Evolutionary conservation across 495 filamentous ascomycete species (phyloP).

Genomic region (Aspergillus nanangensis): DNA sequence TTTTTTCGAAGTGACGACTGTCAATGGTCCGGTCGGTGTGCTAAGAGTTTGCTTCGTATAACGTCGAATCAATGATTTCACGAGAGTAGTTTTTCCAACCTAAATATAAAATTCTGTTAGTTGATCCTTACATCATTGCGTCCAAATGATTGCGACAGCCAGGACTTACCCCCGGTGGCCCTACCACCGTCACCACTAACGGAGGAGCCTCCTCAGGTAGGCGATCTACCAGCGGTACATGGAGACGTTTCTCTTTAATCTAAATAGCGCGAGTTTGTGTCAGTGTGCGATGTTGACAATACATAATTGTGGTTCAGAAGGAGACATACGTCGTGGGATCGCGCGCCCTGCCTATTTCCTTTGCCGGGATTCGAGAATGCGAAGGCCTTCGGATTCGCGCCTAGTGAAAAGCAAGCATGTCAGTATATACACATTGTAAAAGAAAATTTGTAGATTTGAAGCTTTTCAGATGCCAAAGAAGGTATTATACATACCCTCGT

Average conservation of each 20-base stretch:
- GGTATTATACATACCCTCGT: conserved; percentile 38
- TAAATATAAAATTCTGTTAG: conserved; percentile 11
- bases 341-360: conserved; percentile 74
- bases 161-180: conserved; percentile 77
- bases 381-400: conserved; percentile 88
- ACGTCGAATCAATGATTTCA: conserved; percentile 88
- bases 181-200: conserved; percentile 85
- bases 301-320: neutral
- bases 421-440: conserved; percentile 12
- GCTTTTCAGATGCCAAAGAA: too few species aligned
- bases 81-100: conserved; percentile 69
- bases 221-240: conserved; percentile 93
- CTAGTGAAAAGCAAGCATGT: conserved; percentile 31
- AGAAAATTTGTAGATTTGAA: neutral
- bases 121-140: conserved; percentile 6
- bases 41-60: conserved; percentile 95
- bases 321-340: conserved; percentile 79
- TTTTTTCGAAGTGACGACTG: conserved; percentile 89
- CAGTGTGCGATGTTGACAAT: conserved; percentile 1
- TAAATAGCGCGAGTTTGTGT: conserved; percentile 26
- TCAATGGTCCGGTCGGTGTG: conserved; percentile 85
- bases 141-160: conserved; percentile 21
- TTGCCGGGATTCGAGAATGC: conserved; percentile 80
- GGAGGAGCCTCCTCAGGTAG: conserved; percentile 95
- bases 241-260: conserved; percentile 91